phyloP scores from a whole-genome alignment of 2,329 filamentous ascomycete genomes.

The Daldinia sp. region DNA sequence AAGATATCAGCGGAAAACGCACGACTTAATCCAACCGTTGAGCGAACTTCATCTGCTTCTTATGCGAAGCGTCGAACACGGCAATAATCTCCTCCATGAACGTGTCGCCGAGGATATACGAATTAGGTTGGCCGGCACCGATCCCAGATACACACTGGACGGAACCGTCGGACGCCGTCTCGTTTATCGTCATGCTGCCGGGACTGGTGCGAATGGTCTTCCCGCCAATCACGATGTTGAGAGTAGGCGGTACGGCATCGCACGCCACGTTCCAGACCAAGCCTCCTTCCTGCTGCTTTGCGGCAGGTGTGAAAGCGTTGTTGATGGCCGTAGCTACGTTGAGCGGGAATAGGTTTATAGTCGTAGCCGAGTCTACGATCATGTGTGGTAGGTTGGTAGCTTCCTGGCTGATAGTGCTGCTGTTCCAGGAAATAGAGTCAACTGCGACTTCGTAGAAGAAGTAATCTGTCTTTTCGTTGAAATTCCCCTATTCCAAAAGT shows the following conservation, averaged over 20 bases:
- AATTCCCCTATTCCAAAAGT: constrained; percentile 17
- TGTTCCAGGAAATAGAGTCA: constrained; percentile 41
- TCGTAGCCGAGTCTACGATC: constrained; percentile 53
- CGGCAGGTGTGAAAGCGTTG: constrained; percentile 47
- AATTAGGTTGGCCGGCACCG: constrained; percentile 33
- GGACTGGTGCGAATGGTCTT: constrained; percentile 49
- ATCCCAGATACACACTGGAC: constrained; percentile 49
- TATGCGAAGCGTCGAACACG: constrained; percentile 50
- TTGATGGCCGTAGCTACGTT: constrained; percentile 50
- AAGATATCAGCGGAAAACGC: neutral
- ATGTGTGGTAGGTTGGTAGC: constrained; percentile 43
- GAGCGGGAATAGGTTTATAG: constrained; percentile 50
- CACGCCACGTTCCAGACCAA: constrained; percentile 47
- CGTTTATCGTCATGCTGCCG: constrained; percentile 51
- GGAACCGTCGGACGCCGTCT: constrained; percentile 43
- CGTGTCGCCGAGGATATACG: constrained; percentile 45
- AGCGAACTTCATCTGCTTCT: constrained; percentile 51
- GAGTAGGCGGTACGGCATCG: constrained; percentile 48
- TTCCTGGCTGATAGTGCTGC: constrained; percentile 42
- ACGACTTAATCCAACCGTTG: constrained; percentile 42
- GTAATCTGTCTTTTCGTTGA: constrained; percentile 45
- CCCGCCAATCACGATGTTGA: constrained; percentile 50
- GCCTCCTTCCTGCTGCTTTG: constrained; percentile 36
- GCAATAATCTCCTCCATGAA: constrained; percentile 48
- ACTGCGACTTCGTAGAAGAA: constrained; percentile 49